phyloP scores from a whole-genome alignment of 805 yeast genomes.

The Yarrowia sp. region DNA sequence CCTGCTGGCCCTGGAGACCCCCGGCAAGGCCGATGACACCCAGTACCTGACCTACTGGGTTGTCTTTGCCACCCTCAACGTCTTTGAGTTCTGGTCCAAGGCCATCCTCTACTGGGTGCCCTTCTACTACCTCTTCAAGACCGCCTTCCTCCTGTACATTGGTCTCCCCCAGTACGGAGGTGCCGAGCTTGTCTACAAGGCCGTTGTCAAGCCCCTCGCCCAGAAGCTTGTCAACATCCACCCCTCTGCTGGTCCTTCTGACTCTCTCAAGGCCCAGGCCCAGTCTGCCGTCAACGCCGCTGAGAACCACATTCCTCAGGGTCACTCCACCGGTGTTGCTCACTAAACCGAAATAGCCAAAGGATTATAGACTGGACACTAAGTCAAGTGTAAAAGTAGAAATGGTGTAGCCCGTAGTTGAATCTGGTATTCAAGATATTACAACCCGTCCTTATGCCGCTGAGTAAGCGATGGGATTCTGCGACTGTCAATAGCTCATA shows the following conservation, averaged over 20 bases:
- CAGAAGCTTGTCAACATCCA: conserved; percentile 48
- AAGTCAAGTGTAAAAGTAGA: background rate
- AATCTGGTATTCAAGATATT: too few relatives aligned
- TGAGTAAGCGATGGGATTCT: too few relatives aligned
- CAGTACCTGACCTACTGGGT: conserved; percentile 96
- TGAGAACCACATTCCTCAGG: conserved; percentile 27
- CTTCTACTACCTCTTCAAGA: conserved; percentile 93
- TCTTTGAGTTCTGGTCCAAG: conserved; percentile 93
- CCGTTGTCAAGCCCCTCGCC: conserved; percentile 70
- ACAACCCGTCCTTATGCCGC: too few relatives aligned
- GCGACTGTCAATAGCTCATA: too few relatives aligned
- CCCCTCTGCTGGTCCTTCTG: conserved; percentile 43
- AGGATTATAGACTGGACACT: conserved; percentile 13
- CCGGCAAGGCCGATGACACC: conserved; percentile 76
- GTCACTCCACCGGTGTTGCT: conserved; percentile 53
- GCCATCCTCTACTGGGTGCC: conserved; percentile 95
- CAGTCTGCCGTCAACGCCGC: conserved; percentile 45
- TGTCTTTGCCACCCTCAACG: conserved; percentile 90
- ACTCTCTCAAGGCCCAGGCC: conserved; percentile 48
- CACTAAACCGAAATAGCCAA: conserved; percentile 7
- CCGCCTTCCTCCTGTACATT: conserved; percentile 83
- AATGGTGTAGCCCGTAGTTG: too few relatives aligned
- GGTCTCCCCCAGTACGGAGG: conserved; percentile 90
- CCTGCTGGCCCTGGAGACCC: conserved; percentile 78
- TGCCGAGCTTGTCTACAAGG: conserved; percentile 72